Base-by-base conservation (phyloP, 306 rosid species). In the Echinosophora koreensis region DNA sequence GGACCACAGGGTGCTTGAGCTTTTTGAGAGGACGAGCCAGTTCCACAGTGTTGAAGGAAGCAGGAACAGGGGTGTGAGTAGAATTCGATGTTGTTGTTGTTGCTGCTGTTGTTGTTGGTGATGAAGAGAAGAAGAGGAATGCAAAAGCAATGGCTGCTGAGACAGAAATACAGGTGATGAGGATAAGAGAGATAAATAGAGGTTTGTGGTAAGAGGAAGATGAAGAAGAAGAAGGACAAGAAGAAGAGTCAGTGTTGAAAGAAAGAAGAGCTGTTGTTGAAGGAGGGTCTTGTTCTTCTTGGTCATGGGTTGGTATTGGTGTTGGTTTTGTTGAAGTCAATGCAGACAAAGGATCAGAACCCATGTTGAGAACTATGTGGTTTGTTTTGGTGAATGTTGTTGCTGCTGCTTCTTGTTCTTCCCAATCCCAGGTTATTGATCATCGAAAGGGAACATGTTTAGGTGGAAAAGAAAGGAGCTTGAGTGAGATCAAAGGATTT, bases 81-180 rank as follows among this genome's bases (percentile, higher is more conserved):
- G 54, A 4, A 61, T 0, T 10, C 18, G 2, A 47, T 44, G 50
- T 11, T 44, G 15, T 13, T 41, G 70, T 2, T 8, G 63, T 3
- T 2, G 77, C 8, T 0, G 81, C 6, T 6, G 35, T 1, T 4
- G 64, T 17, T 6, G 35, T 1, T 4, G 64, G 17, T 0, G 82
- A 60, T 11, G 84, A 67, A 44, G 93, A 71, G 77, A 78, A 62
- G 44, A 87, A 89, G 84, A 92, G 93, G 81, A 89, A 92, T 8
- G 96, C 97, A 60, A 94, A 90, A 10, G 97, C 91, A 1, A 38
- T 7, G 2, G 99, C 87, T 60, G 92, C 77, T 54, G 98, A 89
- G 81, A 96, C 70, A 10, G 97, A 86, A 30, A 89, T 59, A 77
- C 86, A 83, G 34, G 96, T 86, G 80, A 77, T 42, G 83, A 90